Conservation (phyloP, 164 flowering plant species). For the Chimonanthus praecox region DNA sequence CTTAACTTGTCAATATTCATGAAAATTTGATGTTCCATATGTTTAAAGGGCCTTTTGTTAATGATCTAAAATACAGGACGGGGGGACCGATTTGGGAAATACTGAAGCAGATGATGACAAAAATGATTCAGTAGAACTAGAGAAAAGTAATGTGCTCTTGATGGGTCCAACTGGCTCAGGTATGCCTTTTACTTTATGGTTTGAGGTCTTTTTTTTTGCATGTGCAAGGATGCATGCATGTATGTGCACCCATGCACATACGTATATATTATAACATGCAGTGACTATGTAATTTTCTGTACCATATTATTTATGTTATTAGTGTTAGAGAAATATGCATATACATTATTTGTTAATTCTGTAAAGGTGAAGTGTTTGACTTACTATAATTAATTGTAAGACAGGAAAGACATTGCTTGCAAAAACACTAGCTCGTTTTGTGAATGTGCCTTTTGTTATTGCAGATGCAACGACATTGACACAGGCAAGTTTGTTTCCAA, state of each 20-base stretch:
- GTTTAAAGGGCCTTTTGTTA: background rate
- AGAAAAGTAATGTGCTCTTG: conserved; percentile 95
- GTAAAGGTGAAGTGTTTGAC: conserved; percentile 11
- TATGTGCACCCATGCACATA: no score
- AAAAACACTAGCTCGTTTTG: conserved; percentile 90
- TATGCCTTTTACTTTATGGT: conserved; percentile 17
- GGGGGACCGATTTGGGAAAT: conserved; percentile 52
- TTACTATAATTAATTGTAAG: conserved; percentile 13
- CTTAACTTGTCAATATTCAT: background rate
- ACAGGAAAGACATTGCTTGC: conserved; percentile 95
- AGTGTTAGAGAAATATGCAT: conserved; percentile 4
- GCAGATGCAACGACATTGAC: conserved; percentile 96
- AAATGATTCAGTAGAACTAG: conserved; percentile 70
- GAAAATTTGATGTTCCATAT: background rate
- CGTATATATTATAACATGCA: background rate
- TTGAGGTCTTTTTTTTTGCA: background rate
- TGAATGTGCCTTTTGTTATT: conserved; percentile 95
- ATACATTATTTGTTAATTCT: background rate
- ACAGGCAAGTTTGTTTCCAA: conserved; percentile 51
- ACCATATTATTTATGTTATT: conserved; percentile 5
- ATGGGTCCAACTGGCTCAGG: conserved; percentile 99
- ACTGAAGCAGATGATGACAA: conserved; percentile 44
- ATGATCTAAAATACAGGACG: conserved; percentile 45
- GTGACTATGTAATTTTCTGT: background rate
- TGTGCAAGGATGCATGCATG: no score